These are phyloP conservation scores for Triticum monococcum DNA, from an alignment of 176 grass and related monocot species.

Conservation along the genomic window DNA sequence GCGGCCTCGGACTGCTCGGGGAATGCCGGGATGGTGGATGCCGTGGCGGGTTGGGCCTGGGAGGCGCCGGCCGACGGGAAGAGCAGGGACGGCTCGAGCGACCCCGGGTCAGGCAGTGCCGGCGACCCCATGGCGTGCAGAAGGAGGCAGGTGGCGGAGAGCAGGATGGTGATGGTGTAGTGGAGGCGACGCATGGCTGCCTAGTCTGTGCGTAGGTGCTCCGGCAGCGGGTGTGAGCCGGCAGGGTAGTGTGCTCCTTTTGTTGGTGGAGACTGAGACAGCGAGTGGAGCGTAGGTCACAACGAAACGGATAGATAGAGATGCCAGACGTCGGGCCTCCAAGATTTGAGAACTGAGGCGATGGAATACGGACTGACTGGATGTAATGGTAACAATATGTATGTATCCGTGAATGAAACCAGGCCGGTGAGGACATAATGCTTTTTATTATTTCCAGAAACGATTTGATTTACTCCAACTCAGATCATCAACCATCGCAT, in stretches of 20 bases:
- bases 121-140: neutral
- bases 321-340: neutral
- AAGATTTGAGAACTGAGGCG: neutral
- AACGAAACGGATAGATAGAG: neutral
- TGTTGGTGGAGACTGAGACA: neutral
- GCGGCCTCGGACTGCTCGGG: constrained; percentile 82
- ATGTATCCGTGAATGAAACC: no score
- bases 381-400: no score
- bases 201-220: neutral
- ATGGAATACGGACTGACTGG: neutral
- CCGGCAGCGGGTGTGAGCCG: neutral
- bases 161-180: constrained; percentile 12
- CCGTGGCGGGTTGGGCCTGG: neutral
- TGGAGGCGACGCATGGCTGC: constrained; percentile 29
- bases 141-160: constrained; percentile 28
- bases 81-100: constrained; percentile 44
- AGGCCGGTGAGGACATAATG: no score
- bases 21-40: constrained; percentile 82
- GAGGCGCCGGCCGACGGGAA: constrained; percentile 43
- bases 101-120: constrained; percentile 34
- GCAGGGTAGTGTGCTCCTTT: neutral
- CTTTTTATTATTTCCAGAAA: no score
- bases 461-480: no score
- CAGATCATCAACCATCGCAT: no score
- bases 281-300: neutral